These are phyloP conservation scores for Ustilago shanxiensis DNA, from an alignment of 1,284 basidiomycete species.

Conservation along the genomic window DNA sequence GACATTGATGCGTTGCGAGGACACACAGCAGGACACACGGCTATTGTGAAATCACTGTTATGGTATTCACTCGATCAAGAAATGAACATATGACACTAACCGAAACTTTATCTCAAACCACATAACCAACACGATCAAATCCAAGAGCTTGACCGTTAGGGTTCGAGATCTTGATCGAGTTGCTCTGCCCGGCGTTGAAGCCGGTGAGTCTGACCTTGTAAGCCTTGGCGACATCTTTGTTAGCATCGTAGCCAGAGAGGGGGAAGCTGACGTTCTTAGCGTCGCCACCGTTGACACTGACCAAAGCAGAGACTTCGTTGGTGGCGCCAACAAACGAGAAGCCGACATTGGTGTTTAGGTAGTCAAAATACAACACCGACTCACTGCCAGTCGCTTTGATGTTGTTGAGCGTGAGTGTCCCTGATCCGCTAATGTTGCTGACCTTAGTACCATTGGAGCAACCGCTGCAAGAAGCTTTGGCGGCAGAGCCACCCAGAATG, in stretches of 20 bases:
- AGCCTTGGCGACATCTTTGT: conserved; percentile 34
- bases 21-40: no score
- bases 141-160: conserved; percentile 38
- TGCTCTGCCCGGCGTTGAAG: conserved; percentile 30
- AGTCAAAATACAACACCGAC: conserved; percentile 49
- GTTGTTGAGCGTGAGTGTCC: conserved; percentile 31
- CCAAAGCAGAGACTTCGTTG: conserved; percentile 31
- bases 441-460: conserved; percentile 46
- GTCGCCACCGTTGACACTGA: conserved; percentile 47
- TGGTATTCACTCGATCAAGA: no score
- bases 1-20: no score
- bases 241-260: conserved; percentile 48
- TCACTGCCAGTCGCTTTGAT: conserved; percentile 23
- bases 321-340: conserved; percentile 34
- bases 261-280: conserved; percentile 49
- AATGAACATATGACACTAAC: no score
- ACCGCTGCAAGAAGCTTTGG: conserved; percentile 30
- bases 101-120: conserved; percentile 7
- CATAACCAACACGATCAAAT: conserved; percentile 45
- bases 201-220: conserved; percentile 49
- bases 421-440: conserved; percentile 24
- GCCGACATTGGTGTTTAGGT: conserved; percentile 50
- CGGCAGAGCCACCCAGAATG: conserved; percentile 16
- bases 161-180: conserved; percentile 42
- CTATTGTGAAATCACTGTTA: no score